Conservation (phyloP, 108 stramenopile species). For the Licmophora abbreviata region DNA sequence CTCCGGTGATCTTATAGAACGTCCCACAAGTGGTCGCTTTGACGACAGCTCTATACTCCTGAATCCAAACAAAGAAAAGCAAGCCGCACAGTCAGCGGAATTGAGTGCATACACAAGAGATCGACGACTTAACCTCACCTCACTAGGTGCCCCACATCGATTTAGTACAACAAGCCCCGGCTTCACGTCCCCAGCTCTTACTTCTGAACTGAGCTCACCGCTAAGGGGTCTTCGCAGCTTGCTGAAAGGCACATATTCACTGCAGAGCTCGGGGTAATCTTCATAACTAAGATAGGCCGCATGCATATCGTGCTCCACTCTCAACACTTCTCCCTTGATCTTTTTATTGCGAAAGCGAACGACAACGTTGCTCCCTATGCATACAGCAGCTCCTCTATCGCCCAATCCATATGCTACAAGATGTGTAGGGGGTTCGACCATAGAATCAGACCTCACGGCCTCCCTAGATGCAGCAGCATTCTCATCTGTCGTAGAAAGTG, state of each 20-base stretch:
- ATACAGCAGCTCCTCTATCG: constrained; percentile 18
- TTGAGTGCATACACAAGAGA: not conserved
- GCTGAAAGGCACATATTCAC: constrained; percentile 44
- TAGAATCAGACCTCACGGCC: constrained; percentile 27
- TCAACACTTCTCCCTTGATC: constrained; percentile 31
- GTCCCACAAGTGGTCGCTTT: not conserved
- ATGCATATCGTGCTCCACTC: constrained; percentile 24
- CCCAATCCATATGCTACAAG: constrained; percentile 8
- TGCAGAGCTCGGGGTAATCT: constrained; percentile 44
- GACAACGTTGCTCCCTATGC: constrained; percentile 18
- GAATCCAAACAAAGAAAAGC: too few species aligned
- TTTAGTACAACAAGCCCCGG: constrained; percentile 29
- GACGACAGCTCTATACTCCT: constrained; percentile 3
- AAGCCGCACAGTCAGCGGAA: not conserved
- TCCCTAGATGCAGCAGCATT: constrained; percentile 17
- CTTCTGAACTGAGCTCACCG: constrained; percentile 27
- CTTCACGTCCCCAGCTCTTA: constrained; percentile 25
- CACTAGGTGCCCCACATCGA: constrained; percentile 2
- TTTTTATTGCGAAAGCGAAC: constrained; percentile 32
- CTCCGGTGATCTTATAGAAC: too few species aligned
- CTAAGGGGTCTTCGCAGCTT: constrained; percentile 9
- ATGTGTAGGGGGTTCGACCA: constrained; percentile 26
- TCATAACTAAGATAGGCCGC: constrained; percentile 43
- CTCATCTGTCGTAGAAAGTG: constrained; percentile 10
- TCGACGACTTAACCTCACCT: not conserved